phyloP scores from a whole-genome alignment of 2,329 filamentous ascomycete genomes.

The Mariannaea elegans region DNA sequence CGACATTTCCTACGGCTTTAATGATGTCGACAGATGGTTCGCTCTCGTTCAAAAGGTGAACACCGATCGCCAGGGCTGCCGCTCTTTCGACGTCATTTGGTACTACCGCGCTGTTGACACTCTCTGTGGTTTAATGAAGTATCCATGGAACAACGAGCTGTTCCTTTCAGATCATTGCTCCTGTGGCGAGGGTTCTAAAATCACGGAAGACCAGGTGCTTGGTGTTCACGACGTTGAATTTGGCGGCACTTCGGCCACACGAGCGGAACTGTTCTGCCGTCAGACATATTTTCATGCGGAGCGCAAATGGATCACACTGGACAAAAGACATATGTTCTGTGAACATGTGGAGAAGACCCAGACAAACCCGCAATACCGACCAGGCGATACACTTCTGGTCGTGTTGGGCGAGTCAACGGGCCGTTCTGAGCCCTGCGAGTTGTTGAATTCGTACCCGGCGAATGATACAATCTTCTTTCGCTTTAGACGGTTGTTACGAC shows the following conservation, averaged over 20 bases:
- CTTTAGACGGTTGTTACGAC: conserved; percentile 64
- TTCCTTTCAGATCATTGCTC: conserved; percentile 82
- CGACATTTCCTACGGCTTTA: conserved; percentile 52
- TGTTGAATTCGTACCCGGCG: conserved; percentile 51
- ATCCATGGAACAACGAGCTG: conserved; percentile 76
- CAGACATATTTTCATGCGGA: conserved; percentile 72
- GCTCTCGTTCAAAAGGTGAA: conserved; percentile 71
- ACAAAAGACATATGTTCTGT: conserved; percentile 64
- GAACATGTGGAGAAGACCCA: conserved; percentile 42
- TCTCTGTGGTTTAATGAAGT: conserved; percentile 71
- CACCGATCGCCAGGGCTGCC: conserved; percentile 43
- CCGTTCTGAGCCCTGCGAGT: conserved; percentile 68
- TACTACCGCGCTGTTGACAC: conserved; percentile 78
- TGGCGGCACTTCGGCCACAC: conserved; percentile 57
- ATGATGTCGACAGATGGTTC: conserved; percentile 69
- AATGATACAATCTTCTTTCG: conserved; percentile 35
- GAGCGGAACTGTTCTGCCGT: conserved; percentile 71
- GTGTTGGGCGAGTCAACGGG: conserved; percentile 40
- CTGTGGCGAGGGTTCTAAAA: conserved; percentile 60
- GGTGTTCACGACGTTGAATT: conserved; percentile 67
- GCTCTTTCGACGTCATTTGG: conserved; percentile 74
- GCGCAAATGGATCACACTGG: conserved; percentile 69
- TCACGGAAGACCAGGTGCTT: conserved; percentile 65
- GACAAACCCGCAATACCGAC: conserved; percentile 45
- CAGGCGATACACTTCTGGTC: conserved; percentile 70